Percentiles rank a stretch among this genome's conserved stretches.
Conservation (phyloP, 2,329 filamentous ascomycete species). For the Saccharata proteae region DNA sequence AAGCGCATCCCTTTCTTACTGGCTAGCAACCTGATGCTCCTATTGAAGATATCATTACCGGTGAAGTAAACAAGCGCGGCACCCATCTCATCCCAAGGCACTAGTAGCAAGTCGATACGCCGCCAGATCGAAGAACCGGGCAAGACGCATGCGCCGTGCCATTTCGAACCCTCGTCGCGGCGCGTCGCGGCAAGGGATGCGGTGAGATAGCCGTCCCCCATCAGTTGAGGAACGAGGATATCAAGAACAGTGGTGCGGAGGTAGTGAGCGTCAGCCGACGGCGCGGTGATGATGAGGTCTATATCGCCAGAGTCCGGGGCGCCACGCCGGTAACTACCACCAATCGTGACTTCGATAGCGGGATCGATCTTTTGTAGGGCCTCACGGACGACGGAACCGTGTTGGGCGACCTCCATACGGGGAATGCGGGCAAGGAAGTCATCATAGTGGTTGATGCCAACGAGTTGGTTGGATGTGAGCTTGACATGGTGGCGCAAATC, state of each 20-base stretch:
- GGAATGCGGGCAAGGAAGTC: conserved; percentile 74
- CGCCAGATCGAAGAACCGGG: conserved; percentile 54
- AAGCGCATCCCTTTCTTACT: conserved; percentile 70
- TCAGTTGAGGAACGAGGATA: conserved; percentile 50
- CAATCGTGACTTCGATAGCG: conserved; percentile 57
- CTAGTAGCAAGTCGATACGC: conserved; percentile 72
- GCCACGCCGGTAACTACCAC: conserved; percentile 77
- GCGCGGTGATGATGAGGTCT: conserved; percentile 70
- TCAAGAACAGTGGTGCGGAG: conserved; percentile 52
- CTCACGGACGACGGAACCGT: conserved; percentile 52
- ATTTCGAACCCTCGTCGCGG: conserved; percentile 56
- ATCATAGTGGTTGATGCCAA: conserved; percentile 68
- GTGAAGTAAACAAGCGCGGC: conserved; percentile 92
- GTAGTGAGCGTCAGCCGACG: conserved; percentile 37
- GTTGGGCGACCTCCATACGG: conserved; percentile 57
- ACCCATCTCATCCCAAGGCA: conserved; percentile 67
- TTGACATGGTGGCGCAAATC: conserved; percentile 52
- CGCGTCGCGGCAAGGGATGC: conserved; percentile 50
- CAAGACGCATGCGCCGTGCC: conserved; percentile 74
- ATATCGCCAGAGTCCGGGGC: conserved; percentile 65
- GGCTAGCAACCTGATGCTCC: conserved; percentile 69
- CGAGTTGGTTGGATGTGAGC: conserved; percentile 55
- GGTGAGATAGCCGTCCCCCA: conserved; percentile 52
- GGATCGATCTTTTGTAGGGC: conserved; percentile 50
- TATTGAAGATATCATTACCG: conserved; percentile 88